phyloP scores from a whole-genome alignment of 2,329 filamentous ascomycete genomes.

The Alternaria arborescens region DNA sequence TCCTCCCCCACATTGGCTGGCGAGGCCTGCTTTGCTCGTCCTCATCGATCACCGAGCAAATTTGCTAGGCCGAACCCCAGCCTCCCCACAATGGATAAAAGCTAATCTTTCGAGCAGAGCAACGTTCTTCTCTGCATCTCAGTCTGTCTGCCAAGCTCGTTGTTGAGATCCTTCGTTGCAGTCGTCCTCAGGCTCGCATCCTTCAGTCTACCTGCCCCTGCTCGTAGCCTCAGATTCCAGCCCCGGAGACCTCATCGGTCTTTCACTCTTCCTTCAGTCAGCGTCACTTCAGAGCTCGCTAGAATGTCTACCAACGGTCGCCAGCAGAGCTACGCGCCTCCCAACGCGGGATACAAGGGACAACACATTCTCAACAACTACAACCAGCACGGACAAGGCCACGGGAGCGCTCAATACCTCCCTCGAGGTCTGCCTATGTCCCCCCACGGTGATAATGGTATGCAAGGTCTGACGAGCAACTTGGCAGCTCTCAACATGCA shows the following conservation, averaged over 20 bases:
- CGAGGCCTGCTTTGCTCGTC: conserved; percentile 23
- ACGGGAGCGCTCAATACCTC: conserved; percentile 46
- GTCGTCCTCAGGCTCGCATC: conserved; percentile 15
- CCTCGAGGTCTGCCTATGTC: conserved; percentile 48
- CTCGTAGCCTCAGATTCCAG: conserved; percentile 8
- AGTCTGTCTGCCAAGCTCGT: conserved; percentile 27
- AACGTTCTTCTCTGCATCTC: conserved; percentile 46
- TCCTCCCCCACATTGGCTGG: conserved; percentile 7
- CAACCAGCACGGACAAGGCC: conserved; percentile 38
- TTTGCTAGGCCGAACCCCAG: background rate
- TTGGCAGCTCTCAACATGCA: conserved; percentile 50
- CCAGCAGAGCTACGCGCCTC: conserved; percentile 40
- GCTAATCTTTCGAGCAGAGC: conserved; percentile 33
- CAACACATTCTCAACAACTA: conserved; percentile 45
- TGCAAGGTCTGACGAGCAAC: conserved; percentile 46
- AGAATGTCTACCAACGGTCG: conserved; percentile 45
- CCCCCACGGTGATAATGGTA: conserved; percentile 40
- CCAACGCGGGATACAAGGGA: conserved; percentile 41
- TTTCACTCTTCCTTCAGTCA: conserved; percentile 6
- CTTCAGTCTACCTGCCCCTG: conserved; percentile 14
- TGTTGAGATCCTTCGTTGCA: conserved; percentile 26
- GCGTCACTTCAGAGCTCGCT: conserved; percentile 7
- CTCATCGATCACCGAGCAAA: conserved; percentile 27
- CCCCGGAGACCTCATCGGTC: conserved; percentile 3
- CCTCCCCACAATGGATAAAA: conserved; percentile 2